Evolutionary conservation across 768 basidiomycete species (phyloP).

Genomic region (Xanthoconium purpureum): DNA sequence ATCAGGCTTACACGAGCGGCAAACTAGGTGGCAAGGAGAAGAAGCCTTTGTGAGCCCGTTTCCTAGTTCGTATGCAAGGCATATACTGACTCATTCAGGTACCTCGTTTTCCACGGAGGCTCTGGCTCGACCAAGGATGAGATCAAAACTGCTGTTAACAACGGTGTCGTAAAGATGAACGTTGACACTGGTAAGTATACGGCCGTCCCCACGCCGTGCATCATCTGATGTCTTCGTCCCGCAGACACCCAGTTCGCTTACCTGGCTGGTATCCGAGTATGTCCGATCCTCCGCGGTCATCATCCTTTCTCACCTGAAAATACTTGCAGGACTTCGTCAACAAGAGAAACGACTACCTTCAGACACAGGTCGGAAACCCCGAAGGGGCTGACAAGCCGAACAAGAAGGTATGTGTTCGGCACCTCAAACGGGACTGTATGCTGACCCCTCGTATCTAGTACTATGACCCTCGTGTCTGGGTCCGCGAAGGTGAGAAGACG

Average conservation of each 20-base stretch:
- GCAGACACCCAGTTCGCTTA: slow-evolving; percentile 91
- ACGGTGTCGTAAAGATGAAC: slow-evolving; percentile 99
- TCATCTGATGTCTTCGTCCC: slow-evolving; percentile 1
- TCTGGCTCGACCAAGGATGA: slow-evolving; percentile 97
- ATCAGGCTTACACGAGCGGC: slow-evolving; percentile 72
- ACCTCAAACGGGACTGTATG: background rate
- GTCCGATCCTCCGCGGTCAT: slow-evolving; percentile 11
- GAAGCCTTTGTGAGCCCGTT: slow-evolving; percentile 73
- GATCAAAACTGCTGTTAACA: slow-evolving; percentile 83
- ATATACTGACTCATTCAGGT: slow-evolving; percentile 43
- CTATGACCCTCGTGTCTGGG: slow-evolving; percentile 98
- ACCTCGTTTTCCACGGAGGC: slow-evolving; percentile 99
- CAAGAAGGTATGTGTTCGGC: slow-evolving; percentile 72
- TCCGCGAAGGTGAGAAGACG: slow-evolving; percentile 97
- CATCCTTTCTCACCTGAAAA: background rate
- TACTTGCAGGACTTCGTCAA: slow-evolving; percentile 69
- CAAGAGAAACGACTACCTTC: slow-evolving; percentile 85
- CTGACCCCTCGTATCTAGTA: slow-evolving; percentile 40
- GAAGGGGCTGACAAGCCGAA: slow-evolving; percentile 97
- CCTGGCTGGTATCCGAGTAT: slow-evolving; percentile 75
- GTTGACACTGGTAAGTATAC: slow-evolving; percentile 72
- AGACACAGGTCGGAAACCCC: slow-evolving; percentile 93
- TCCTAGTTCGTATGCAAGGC: background rate
- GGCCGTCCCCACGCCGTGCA: background rate
- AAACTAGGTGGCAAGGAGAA: slow-evolving; percentile 59